Percentiles rank a stretch among this genome's conserved stretches.
These are phyloP conservation scores for Pholiota microspora DNA, from an alignment of 768 basidiomycete genomes.

Conservation along the genomic window DNA sequence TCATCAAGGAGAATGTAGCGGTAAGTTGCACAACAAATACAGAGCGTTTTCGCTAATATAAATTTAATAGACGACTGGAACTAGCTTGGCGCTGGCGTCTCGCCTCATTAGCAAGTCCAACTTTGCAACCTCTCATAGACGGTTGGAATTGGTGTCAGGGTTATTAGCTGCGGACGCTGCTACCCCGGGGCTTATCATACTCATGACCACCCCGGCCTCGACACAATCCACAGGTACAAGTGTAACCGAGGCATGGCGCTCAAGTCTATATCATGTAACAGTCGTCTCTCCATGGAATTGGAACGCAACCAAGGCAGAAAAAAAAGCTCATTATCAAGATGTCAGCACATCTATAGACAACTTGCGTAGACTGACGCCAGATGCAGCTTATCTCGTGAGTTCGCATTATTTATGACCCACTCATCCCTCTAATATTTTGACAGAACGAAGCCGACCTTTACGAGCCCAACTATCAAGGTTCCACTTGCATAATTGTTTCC, in stretches of 20 bases:
- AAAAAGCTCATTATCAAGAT: conserved; percentile 28
- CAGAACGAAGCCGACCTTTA: conserved; percentile 51
- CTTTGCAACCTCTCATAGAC: conserved; percentile 30
- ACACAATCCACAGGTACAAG: conserved; percentile 37
- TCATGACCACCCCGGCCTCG: conserved; percentile 38
- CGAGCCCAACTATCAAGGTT: conserved; percentile 43
- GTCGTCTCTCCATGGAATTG: conserved; percentile 42
- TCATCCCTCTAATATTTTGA: too few species aligned
- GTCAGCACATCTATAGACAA: conserved; percentile 37
- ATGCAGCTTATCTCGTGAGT: conserved; percentile 44
- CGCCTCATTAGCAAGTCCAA: conserved; percentile 40
- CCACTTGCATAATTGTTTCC: background rate
- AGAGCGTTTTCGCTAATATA: background rate
- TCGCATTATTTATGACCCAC: too few species aligned
- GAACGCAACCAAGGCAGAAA: conserved; percentile 39
- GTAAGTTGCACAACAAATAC: conserved; percentile 20
- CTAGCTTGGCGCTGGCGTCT: conserved; percentile 40
- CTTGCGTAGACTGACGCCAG: conserved; percentile 40
- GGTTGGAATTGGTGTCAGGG: conserved; percentile 32
- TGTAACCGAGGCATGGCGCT: conserved; percentile 43
- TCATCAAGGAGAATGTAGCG: conserved; percentile 35
- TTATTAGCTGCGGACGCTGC: conserved; percentile 33
- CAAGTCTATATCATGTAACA: conserved; percentile 45
- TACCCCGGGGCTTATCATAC: conserved; percentile 39
- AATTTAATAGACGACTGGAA: conserved; percentile 31